Base-by-base conservation (phyloP, 2,329 filamentous ascomycete genomes). In the Colletotrichum destructivum region DNA sequence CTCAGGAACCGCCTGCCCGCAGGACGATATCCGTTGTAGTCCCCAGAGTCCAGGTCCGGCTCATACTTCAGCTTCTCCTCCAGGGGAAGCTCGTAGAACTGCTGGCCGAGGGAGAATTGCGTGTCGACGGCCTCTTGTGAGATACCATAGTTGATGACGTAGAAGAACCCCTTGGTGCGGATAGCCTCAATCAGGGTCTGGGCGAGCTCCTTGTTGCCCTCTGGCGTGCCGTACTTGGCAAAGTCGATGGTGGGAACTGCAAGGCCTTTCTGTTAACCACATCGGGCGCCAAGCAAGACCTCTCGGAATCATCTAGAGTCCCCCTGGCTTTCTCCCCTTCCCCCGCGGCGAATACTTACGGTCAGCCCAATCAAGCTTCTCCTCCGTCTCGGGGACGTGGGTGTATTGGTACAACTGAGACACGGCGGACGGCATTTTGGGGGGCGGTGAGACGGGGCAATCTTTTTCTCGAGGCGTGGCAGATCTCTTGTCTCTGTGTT, bases 121-220 rank as follows among this genome's bases (percentile, higher is more conserved):
- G 81, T 80, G 69, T 91, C 86, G 0, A 91, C 85, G 38, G 86
- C 84, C 51, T 89, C 86, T 76, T 91, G 89, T 0, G 82, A 81
- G 21, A 91, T 86, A 73, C 86, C 88, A 74, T 88, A 91, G 79
- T 92, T 90, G 71, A 86, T 89, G 1, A 91, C 87, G 69, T 90
- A 90, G 78, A 91, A 91, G 81, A 90, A 88, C 0, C 78, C 79
- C 65, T 82, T 82, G 7, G 77, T 81, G 1, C 79, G 79, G 55
- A 82, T 76, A 0, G 81, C 80, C 7, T 82, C 76, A 16, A 82
- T 76, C 0, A 82, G 75, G 0, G 74, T 75, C 13, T 77, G 57
- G 0, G 80, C 75, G 2, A 82, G 77, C 2, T 76, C 71, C 0
- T 66, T 66, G 57, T 82, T 81, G 0, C 80, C 80, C 35, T 79